Evolutionary conservation across 352 stramenopile genomes (phyloP).

Genomic region (Phytophthora sojae): DNA sequence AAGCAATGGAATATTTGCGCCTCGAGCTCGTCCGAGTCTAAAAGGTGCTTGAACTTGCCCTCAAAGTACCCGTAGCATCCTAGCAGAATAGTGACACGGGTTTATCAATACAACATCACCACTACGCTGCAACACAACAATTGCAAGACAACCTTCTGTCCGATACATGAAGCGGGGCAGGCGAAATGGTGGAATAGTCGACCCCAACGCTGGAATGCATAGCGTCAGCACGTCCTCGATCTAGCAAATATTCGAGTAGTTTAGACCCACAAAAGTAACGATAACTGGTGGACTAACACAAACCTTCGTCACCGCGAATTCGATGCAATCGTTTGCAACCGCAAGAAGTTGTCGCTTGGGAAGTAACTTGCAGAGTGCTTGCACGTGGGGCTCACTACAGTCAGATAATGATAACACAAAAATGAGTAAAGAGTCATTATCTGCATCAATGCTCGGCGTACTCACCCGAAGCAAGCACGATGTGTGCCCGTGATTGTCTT

Average conservation of each 20-base stretch:
- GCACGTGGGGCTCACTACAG: conserved; percentile 31
- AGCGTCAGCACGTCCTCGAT: conserved; percentile 74
- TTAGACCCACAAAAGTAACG: background rate
- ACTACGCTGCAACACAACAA: background rate
- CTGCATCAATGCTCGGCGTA: background rate
- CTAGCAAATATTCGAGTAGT: conserved; percentile 29
- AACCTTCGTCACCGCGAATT: conserved; percentile 54
- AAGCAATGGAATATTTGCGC: conserved; percentile 87
- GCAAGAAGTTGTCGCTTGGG: conserved; percentile 37
- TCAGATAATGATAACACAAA: conserved; percentile 2
- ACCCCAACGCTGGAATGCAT: conserved; percentile 75
- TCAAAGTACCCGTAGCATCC: conserved; percentile 86
- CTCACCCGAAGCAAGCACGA: conserved; percentile 37
- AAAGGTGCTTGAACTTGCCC: conserved; percentile 79
- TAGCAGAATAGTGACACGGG: conserved; percentile 6
- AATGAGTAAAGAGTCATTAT: background rate
- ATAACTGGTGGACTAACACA: background rate
- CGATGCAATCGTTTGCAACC: conserved; percentile 39
- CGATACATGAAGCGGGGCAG: conserved; percentile 77
- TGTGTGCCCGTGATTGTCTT: conserved; percentile 25
- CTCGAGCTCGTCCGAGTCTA: conserved; percentile 84
- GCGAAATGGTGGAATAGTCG: conserved; percentile 78
- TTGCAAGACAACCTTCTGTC: conserved; percentile 44
- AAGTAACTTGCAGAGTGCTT: conserved; percentile 40
- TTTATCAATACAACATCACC: background rate